phyloP scores from a whole-genome alignment of 2,329 filamentous ascomycete genomes.

The Paramyrothecium sp. region DNA sequence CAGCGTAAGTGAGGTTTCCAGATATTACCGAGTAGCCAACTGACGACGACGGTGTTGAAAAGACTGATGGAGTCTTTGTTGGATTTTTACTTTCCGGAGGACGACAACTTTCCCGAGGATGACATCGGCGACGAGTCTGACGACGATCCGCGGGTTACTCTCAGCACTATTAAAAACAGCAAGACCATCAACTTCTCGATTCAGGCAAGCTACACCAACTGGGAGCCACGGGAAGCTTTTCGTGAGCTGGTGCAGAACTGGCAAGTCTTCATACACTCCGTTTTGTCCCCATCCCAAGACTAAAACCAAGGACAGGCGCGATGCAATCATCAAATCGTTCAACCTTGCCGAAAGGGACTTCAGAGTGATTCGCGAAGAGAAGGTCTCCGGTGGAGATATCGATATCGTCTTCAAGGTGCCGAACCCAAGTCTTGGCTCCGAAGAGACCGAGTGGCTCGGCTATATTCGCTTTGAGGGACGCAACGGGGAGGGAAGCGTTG shows the following conservation, averaged over 20 bases:
- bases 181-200: too few species aligned
- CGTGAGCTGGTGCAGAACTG: constrained; percentile 31
- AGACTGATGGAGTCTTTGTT: too few species aligned
- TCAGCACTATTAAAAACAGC: too few species aligned
- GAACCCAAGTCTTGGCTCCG: not conserved
- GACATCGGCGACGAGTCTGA: too few species aligned
- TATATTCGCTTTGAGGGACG: constrained; percentile 24
- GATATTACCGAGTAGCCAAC: too few species aligned
- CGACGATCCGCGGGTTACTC: too few species aligned
- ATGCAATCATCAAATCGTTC: constrained; percentile 23
- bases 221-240: constrained; percentile 22
- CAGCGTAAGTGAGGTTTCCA: too few species aligned
- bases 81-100: too few species aligned
- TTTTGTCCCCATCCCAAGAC: not conserved
- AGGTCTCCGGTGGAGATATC: not conserved
- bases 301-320: constrained; percentile 15
- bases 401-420: constrained; percentile 26
- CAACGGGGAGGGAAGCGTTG: constrained; percentile 20
- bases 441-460: constrained; percentile 18
- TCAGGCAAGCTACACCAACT: constrained; percentile 8
- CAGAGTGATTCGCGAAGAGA: constrained; percentile 15
- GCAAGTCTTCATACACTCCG: constrained; percentile 8
- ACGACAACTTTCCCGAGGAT: too few species aligned
- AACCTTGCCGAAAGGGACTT: constrained; percentile 17
- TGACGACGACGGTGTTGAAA: too few species aligned